Base-by-base conservation (phyloP, 257 asterid species). In the Lycium ferocissimum region DNA sequence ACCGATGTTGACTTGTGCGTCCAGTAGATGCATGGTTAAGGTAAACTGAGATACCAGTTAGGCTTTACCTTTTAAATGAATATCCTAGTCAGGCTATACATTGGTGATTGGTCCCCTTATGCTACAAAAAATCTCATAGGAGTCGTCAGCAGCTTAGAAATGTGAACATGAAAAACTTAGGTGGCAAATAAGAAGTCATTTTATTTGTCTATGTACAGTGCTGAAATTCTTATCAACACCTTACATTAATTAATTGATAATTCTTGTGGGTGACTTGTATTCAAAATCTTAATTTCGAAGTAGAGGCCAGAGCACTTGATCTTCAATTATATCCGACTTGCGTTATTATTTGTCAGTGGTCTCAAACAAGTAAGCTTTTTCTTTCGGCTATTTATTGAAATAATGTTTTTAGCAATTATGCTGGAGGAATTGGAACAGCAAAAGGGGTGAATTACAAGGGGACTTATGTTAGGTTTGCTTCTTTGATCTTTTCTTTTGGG, bases 1-100 rank as follows among this genome's bases (percentile, higher is more conserved):
- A 47, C 20, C 6, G 61, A 12, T 73, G 59, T 73, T 47, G 81
- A 73, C n/a, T 49, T 51, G 45, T 76, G 20, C 2, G 13, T 51
- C 82, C 13, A 1, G 20, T 51, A 26, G 26, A 51, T n/a, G 17
- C 33, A 8, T 49, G 47, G 49, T 20, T 75, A 49, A 75, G 62
- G 81, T 20, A 49, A 75, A 49, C 62, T 75, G 63, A 76, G 81
- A 12, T 49, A 76, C 12, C 22, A 76, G 45, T 51, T 51, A 13
- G 9, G 81, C 6, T 76, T 76, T 51, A 9, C 81, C 62, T 13
- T 49, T 51, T 13, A 51, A 76, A 53, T 51, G 82, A 49, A 76
- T 75, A 49, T 49, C 81, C 9, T 51, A 75, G 43, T 49, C 43
- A 49, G 3, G 7, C 35, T 45, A 11, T 20, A 18, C 38, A 43